Base-by-base conservation (phyloP, 1,284 basidiomycete species). In the Wallemia mellicola region DNA sequence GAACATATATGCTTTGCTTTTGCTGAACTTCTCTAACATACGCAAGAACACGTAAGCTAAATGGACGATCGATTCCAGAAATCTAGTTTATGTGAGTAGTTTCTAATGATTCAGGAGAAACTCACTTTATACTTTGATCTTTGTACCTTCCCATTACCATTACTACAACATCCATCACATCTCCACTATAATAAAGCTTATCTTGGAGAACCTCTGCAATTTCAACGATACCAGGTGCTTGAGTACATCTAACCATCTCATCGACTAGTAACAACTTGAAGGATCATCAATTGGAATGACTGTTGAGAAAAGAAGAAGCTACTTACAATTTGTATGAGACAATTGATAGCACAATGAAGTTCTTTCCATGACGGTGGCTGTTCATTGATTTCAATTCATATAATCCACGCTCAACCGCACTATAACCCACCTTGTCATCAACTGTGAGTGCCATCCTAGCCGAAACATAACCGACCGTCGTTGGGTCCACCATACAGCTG, bases 341-440 rank as follows among this genome's bases (percentile, higher is more conserved):
- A 91, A 65, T 91, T 84, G 64, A 92, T 79, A 55, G 86, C 85
- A n/a, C 86, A 85, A 69, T 94, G 86, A 28, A 95, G 74, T 67
- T 92, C 88, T n/a, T 79, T 84, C 86, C 86, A 91, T 60, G 79
- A 73, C 65, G 86, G 85, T 28, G 88, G 87, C 83, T 88, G n/a
- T n/a, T n/a, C n/a, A n/a, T n/a, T n/a, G n/a, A n/a, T n/a, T n/a
- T n/a, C n/a, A n/a, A n/a, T n/a, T n/a, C n/a, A n/a, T n/a, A n/a
- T n/a, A n/a, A n/a, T n/a, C n/a, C n/a, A n/a, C n/a, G n/a, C n/a
- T 48, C 30, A 60, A 55, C 2, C 33, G 28, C 27, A 38, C 32
- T 57, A 32, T 26, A 27, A 65, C 72, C 59, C 63, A 85, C 87
- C 76, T 87, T 88, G 64, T 88, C 86, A 62, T 94, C 87, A 60